Evolutionary conservation across 1,284 basidiomycete genomes (phyloP).

Genomic region (Cutaneotrichosporon cavernicola): DNA sequence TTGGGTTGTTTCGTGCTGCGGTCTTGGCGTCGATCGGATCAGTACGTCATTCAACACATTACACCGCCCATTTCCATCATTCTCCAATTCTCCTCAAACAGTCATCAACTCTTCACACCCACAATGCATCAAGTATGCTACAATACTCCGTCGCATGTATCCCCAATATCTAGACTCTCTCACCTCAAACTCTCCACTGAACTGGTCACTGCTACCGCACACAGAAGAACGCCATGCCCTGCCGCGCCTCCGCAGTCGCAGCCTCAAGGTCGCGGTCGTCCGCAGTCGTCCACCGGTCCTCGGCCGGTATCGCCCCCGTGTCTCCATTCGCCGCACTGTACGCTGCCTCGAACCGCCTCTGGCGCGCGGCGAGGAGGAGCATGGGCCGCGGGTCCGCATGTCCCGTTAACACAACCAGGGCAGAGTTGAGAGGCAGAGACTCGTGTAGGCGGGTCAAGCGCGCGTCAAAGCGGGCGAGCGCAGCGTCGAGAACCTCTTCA

Average conservation of each 20-base stretch:
- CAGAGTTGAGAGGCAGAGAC: slow-evolving; percentile 70
- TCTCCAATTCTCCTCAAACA: background rate
- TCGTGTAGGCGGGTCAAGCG: slow-evolving; percentile 65
- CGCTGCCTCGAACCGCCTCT: slow-evolving; percentile 69
- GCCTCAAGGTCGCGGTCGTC: slow-evolving; percentile 76
- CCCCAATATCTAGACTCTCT: background rate
- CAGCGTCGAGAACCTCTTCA: slow-evolving; percentile 27
- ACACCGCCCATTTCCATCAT: background rate
- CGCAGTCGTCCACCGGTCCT: slow-evolving; percentile 66
- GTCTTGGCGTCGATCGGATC: background rate
- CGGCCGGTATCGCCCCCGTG: slow-evolving; percentile 45
- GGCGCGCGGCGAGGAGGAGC: slow-evolving; percentile 66
- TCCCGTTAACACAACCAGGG: slow-evolving; percentile 78
- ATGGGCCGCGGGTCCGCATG: slow-evolving; percentile 80
- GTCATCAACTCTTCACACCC: background rate
- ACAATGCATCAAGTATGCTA: background rate
- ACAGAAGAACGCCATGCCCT: slow-evolving; percentile 77
- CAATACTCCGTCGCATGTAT: background rate
- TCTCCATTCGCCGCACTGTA: slow-evolving; percentile 57
- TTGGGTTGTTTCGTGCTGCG: background rate
- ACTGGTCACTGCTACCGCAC: slow-evolving; percentile 45
- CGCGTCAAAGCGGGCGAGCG: slow-evolving; percentile 58
- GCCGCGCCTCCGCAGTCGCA: slow-evolving; percentile 70
- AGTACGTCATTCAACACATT: background rate
- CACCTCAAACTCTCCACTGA: background rate